Conservation (phyloP, 306 rosid species). For the Vicia faba region DNA sequence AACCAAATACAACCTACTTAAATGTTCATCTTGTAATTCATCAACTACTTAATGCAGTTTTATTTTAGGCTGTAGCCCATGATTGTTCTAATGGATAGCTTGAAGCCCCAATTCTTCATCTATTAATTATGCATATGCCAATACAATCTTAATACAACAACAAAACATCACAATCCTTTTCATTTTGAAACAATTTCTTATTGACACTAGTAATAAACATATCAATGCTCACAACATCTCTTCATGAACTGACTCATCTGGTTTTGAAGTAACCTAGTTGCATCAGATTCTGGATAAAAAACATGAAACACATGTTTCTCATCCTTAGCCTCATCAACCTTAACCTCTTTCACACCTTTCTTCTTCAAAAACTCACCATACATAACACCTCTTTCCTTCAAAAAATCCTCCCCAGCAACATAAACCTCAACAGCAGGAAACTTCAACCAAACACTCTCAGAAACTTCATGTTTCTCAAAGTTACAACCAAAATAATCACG, state of each 20-base stretch:
- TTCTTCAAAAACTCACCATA: slow-evolving; percentile 62
- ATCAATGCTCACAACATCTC: slow-evolving; percentile 5
- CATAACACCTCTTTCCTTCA: slow-evolving; percentile 81
- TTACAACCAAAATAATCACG: slow-evolving; percentile 69
- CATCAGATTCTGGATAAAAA: slow-evolving; percentile 54
- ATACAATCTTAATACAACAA: not conserved
- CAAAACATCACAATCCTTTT: not conserved
- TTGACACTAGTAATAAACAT: not conserved
- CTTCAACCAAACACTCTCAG: slow-evolving; percentile 45
- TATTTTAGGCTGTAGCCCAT: not conserved
- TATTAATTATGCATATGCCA: not conserved
- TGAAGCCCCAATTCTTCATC: not conserved
- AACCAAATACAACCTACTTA: too few species aligned
- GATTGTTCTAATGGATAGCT: not conserved
- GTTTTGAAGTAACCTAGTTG: slow-evolving; percentile 61
- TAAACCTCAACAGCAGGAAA: slow-evolving; percentile 68
- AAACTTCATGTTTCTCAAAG: slow-evolving; percentile 49
- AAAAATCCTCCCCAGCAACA: slow-evolving; percentile 74
- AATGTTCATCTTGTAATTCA: not conserved
- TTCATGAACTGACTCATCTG: slow-evolving; percentile 66
- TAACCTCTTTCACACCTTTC: slow-evolving; percentile 55
- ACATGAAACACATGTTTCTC: slow-evolving; percentile 69
- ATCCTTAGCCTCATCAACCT: slow-evolving; percentile 56
- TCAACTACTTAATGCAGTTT: not conserved
- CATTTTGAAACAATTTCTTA: not conserved